Evolutionary conservation across 495 filamentous ascomycete genomes (phyloP).

Genomic region (Penicillium longicatenatum): DNA sequence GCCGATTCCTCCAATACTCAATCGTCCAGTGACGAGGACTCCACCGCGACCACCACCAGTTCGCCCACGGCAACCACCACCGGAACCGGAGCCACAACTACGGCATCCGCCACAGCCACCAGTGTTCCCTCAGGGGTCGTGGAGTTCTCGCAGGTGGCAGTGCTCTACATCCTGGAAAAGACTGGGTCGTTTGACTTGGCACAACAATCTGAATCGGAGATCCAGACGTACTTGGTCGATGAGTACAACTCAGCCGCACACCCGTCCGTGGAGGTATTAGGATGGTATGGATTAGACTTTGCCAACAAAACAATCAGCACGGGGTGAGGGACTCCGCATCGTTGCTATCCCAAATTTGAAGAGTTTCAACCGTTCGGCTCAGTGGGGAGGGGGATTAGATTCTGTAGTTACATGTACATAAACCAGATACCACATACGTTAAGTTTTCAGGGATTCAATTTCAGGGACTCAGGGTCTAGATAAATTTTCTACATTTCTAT

Average conservation of each 20-base stretch:
- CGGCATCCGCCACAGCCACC: conserved; percentile 3
- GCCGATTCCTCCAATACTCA: neutral
- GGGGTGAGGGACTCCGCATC: conserved; percentile 15
- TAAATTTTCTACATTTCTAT: too few species aligned
- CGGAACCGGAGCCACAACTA: conserved; percentile 12
- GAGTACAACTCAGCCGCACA: conserved; percentile 26
- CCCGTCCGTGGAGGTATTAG: conserved; percentile 24
- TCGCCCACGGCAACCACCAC: conserved; percentile 8
- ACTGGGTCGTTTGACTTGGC: conserved; percentile 43
- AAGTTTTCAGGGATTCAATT: neutral
- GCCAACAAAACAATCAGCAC: conserved; percentile 43
- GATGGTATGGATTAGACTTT: conserved; percentile 45
- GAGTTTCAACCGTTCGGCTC: neutral
- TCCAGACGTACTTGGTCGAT: conserved; percentile 36
- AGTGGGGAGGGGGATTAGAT: neutral
- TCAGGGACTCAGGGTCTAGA: neutral
- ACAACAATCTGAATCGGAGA: conserved; percentile 35
- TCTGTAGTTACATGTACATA: conserved; percentile 2
- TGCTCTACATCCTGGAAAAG: conserved; percentile 54
- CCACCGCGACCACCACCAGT: conserved; percentile 11
- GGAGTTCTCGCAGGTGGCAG: conserved; percentile 50
- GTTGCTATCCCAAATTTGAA: neutral
- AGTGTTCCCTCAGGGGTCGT: conserved; percentile 29
- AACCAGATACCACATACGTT: neutral
- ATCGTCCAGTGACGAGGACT: neutral